These are phyloP conservation scores for Anthracocystis setariae DNA, from an alignment of 1,284 basidiomycete species.

Conservation along the genomic window DNA sequence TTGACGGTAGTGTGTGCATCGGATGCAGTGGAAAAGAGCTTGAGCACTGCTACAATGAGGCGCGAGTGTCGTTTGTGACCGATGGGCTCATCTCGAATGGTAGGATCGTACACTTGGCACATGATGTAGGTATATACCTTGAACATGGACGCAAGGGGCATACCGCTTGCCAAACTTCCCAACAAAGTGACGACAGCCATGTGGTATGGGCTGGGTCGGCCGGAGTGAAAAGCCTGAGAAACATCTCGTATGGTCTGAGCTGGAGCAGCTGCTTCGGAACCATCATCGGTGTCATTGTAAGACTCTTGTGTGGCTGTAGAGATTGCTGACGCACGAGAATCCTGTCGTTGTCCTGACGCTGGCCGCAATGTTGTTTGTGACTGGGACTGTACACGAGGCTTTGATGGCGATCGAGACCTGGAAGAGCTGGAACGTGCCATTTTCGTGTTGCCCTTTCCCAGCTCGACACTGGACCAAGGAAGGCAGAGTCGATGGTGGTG, in stretches of 20 bases:
- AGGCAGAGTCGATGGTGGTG: too few species aligned
- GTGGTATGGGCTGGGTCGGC: constrained; percentile 51
- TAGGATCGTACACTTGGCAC: constrained; percentile 55
- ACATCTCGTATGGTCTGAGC: constrained; percentile 53
- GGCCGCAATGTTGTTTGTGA: constrained; percentile 10
- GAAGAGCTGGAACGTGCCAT: constrained; percentile 23
- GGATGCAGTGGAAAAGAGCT: constrained; percentile 4
- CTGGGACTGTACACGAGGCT: constrained; percentile 2
- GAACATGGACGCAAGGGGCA: constrained; percentile 61
- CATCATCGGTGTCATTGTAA: constrained; percentile 31
- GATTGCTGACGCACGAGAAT: constrained; percentile 20
- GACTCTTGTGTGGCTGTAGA: constrained; percentile 23
- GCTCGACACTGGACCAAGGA: too few species aligned
- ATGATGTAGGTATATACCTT: constrained; percentile 61
- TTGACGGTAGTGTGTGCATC: constrained; percentile 4
- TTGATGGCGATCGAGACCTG: constrained; percentile 9
- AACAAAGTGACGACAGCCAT: constrained; percentile 62
- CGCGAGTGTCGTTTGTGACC: constrained; percentile 19
- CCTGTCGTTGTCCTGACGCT: constrained; percentile 7
- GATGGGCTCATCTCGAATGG: constrained; percentile 32
- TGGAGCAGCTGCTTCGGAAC: constrained; percentile 38
- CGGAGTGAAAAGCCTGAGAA: constrained; percentile 43
- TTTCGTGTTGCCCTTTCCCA: background rate
- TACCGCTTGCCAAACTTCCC: constrained; percentile 53
- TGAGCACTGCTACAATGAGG: constrained; percentile 9